These are phyloP conservation scores for Cladophialophora bantiana DNA, from an alignment of 2,329 filamentous ascomycete genomes.

Conservation along the genomic window DNA sequence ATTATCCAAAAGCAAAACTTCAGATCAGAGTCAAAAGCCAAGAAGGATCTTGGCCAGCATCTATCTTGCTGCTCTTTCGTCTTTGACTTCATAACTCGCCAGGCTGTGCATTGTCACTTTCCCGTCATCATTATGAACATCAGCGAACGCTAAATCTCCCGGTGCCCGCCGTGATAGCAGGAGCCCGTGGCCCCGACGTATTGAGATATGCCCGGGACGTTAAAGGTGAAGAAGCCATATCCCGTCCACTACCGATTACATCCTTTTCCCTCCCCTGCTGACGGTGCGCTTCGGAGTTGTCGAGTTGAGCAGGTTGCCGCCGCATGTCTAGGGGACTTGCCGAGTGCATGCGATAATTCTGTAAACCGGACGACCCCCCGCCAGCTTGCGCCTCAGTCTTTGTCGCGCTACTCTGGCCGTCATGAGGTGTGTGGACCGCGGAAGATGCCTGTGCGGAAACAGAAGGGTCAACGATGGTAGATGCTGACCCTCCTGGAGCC, in stretches of 20 bases:
- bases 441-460: slow-evolving; percentile 53
- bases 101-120: neutral
- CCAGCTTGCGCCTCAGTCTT: slow-evolving; percentile 36
- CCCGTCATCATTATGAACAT: neutral
- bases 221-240: slow-evolving; percentile 31
- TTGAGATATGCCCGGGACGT: slow-evolving; percentile 31
- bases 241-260: slow-evolving; percentile 16
- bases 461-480: slow-evolving; percentile 54
- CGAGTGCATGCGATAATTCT: slow-evolving; percentile 34
- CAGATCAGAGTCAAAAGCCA: neutral
- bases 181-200: slow-evolving; percentile 16
- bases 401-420: slow-evolving; percentile 49
- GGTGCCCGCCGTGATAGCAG: slow-evolving; percentile 36
- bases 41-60: neutral
- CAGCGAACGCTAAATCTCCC: slow-evolving; percentile 43
- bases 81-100: neutral
- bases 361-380: slow-evolving; percentile 10
- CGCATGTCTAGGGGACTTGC: slow-evolving; percentile 37
- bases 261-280: slow-evolving; percentile 25
- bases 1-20: neutral
- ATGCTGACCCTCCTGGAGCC: slow-evolving; percentile 53
- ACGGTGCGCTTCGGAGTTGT: slow-evolving; percentile 12
- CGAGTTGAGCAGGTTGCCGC: slow-evolving; percentile 28
- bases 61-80: neutral
- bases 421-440: slow-evolving; percentile 53